Percentiles rank a stretch among this genome's conserved stretches.
These are phyloP conservation scores for Drechslerella coelobrocha DNA, from an alignment of 2,329 filamentous ascomycete species.

Conservation along the genomic window DNA sequence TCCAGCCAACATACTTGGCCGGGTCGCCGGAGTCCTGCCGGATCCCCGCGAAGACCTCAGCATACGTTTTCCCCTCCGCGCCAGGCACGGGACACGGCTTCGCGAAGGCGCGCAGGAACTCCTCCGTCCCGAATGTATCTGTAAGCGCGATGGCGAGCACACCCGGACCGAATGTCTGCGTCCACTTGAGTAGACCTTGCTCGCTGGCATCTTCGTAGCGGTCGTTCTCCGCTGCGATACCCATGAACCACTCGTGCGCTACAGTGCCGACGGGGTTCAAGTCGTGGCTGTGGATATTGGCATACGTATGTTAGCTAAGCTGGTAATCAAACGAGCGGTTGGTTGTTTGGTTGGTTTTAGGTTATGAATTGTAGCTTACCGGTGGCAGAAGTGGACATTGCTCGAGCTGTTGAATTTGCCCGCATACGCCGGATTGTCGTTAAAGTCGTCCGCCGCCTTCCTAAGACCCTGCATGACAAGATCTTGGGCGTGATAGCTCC, in stretches of 20 bases:
- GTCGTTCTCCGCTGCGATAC: constrained; percentile 85
- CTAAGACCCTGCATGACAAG: constrained; percentile 87
- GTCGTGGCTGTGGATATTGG: constrained; percentile 66
- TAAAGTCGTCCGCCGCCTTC: constrained; percentile 72
- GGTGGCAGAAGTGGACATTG: constrained; percentile 85
- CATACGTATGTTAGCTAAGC: not conserved
- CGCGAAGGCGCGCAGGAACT: constrained; percentile 85
- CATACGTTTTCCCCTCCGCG: constrained; percentile 70
- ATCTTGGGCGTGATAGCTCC: constrained; percentile 94
- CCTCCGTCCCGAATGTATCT: constrained; percentile 91
- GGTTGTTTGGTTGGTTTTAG: not conserved
- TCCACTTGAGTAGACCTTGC: constrained; percentile 83
- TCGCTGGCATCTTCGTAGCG: constrained; percentile 87
- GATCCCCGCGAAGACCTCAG: constrained; percentile 80
- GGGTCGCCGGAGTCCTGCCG: constrained; percentile 92
- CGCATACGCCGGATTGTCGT: constrained; percentile 21
- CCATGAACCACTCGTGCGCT: constrained; percentile 99
- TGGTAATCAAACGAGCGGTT: no score
- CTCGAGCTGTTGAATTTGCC: constrained; percentile 78
- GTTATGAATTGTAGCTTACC: constrained; percentile 18
- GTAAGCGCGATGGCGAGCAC: constrained; percentile 88
- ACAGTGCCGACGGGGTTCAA: constrained; percentile 85
- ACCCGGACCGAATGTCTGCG: constrained; percentile 84
- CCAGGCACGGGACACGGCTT: constrained; percentile 65
- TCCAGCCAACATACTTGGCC: constrained; percentile 75